A percentile compares a stretch with the other conserved stretches of the same genome.
Evolutionary conservation across 306 rosid species (phyloP).

Genomic region (Mimosa bimucronata): DNA sequence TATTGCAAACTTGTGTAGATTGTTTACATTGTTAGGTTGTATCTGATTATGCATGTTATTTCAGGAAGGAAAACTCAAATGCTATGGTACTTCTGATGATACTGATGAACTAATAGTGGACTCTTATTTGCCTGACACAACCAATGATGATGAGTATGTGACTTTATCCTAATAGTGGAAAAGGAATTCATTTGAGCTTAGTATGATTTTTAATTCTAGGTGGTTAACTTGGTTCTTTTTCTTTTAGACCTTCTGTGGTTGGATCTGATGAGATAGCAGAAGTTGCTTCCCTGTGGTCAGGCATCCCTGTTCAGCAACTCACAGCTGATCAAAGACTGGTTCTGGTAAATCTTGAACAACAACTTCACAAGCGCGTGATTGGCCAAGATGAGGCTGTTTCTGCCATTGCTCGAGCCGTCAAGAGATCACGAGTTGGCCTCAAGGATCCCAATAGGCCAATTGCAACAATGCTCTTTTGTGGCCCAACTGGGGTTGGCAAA

Average conservation of each 20-base stretch:
- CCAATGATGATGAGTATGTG: constrained; percentile 62
- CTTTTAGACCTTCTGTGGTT: constrained; percentile 61
- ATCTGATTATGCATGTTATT: constrained; percentile 42
- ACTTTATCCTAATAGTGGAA: constrained; percentile 36
- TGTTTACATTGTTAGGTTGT: constrained; percentile 28
- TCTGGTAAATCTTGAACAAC: constrained; percentile 63
- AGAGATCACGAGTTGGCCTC: constrained; percentile 77
- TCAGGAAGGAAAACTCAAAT: constrained; percentile 62
- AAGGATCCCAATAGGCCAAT: constrained; percentile 83
- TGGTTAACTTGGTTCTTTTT: constrained; percentile 32
- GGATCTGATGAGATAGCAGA: constrained; percentile 72
- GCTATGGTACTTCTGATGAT: constrained; percentile 50
- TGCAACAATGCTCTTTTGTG: constrained; percentile 79
- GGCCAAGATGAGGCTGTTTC: constrained; percentile 88
- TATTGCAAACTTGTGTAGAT: constrained; percentile 22
- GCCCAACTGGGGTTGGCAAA: constrained; percentile 92
- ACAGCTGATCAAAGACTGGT: constrained; percentile 70
- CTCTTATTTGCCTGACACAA: constrained; percentile 55
- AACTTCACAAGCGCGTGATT: constrained; percentile 67
- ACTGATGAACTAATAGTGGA: constrained; percentile 49
- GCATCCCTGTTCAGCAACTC: constrained; percentile 79
- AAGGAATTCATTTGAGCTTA: constrained; percentile 20
- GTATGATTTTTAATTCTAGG: constrained; percentile 42
- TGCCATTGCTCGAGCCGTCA: constrained; percentile 76
- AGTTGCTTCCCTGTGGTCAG: constrained; percentile 86